Percentiles rank a stretch among this genome's conserved stretches.
These are phyloP conservation scores for Berkeleyomyces basicola DNA, from an alignment of 2,329 filamentous ascomycete species.

Conservation along the genomic window DNA sequence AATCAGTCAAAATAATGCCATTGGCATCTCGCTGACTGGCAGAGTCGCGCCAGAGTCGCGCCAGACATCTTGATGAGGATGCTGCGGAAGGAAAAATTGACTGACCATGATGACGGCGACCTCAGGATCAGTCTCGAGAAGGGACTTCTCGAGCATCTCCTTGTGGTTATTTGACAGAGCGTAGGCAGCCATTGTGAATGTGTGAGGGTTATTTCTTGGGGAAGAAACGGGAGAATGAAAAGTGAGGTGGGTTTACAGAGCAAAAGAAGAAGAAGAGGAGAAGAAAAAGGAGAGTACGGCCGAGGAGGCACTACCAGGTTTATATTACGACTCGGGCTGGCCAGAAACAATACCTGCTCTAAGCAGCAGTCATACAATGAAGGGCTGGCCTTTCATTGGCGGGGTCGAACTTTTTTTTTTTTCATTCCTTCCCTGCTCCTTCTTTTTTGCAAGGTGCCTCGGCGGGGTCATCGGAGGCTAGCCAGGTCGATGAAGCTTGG, in stretches of 20 bases:
- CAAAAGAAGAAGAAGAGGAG: neutral
- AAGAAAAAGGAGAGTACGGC: neutral
- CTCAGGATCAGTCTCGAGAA: constrained; percentile 82
- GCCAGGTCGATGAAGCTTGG: neutral
- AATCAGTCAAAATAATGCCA: neutral
- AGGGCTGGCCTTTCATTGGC: neutral
- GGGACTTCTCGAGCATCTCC: constrained; percentile 86
- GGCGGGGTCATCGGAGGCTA: constrained; percentile 13
- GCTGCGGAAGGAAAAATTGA: neutral
- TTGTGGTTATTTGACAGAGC: constrained; percentile 38
- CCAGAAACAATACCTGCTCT: neutral
- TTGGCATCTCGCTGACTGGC: neutral
- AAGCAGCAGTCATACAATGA: neutral
- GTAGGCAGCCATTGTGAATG: constrained; percentile 29
- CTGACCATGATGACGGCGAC: constrained; percentile 91
- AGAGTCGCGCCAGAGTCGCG: neutral
- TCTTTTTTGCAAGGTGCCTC: neutral
- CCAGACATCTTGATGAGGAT: too few relatives aligned
- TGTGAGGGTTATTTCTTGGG: neutral
- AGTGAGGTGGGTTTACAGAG: neutral
- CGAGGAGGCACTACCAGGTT: constrained; percentile 5
- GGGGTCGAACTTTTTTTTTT: constrained; percentile 11
- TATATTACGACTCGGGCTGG: neutral
- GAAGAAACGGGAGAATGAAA: neutral
- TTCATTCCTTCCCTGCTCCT: neutral